Base-by-base conservation (phyloP, 805 yeast genomes). In the Wickerhamiella azymoides region DNA sequence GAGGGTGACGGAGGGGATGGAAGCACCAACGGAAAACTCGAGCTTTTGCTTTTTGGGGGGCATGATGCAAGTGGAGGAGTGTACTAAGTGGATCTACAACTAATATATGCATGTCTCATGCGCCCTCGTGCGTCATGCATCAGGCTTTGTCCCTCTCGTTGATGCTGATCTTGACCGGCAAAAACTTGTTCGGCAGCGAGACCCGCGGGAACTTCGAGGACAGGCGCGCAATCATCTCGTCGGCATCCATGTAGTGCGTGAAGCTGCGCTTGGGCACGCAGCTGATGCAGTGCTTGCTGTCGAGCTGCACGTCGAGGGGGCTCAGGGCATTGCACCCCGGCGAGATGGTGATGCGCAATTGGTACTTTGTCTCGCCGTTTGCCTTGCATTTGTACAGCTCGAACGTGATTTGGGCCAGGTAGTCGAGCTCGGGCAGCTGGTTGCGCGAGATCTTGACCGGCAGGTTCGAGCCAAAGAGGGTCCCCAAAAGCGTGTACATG, bases 271-370 rank as follows among this genome's bases (percentile, higher is more conserved):
- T 77, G 40, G 96, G 94, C 55, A 92, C 92, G 59, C 96, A 89
- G 21, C 96, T 88, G 51, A 92, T 92, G 64, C 92, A 89, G 64
- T 92, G 99, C 60, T 85, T 88, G 39, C 85, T 89, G 64, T 92
- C 98, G 40, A 92, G 70, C 62, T 89, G 96, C 39, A 93, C 94
- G 64, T 92, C 99, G 52, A 92, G 71, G 24, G 99, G 98, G 62
- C 89, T 95, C 57, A 86, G 94, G 0, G 97, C 88, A 64, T 92
- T 96, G 63, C 98, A 92, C 17, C 99, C 99, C 1, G 98, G 97
- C 5, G 96, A 83, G 54, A 92, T 71, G n/a, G 89, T 80, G 50
- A 92, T 71, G 57, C 97, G 73, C 47, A 92, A 81, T 5, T 96
- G 81, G 61, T 89, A 95, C 57, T 83, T 80, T 63, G 84, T 84